Base-by-base conservation (phyloP, 257 asterid genomes). In the Lavandula angustifolia region DNA sequence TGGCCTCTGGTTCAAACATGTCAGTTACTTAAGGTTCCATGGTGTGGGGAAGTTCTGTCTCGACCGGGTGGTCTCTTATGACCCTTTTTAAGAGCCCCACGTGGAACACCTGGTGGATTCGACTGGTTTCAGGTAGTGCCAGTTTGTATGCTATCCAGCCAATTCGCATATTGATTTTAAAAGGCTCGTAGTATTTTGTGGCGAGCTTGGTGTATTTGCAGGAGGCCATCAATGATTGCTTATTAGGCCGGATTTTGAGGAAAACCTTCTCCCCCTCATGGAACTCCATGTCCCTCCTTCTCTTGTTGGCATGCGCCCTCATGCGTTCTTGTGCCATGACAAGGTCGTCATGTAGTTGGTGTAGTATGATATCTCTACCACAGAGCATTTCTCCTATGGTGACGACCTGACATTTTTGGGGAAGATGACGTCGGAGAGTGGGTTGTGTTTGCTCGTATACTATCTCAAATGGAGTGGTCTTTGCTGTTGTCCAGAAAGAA, bases 361-460 rank as follows among this genome's bases (percentile, higher is more conserved):
- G n/a, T 7, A 62, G 12, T 33, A 62, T 22, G 3, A 0, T 57
- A 46, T 62, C 68, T 2, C 68, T 27, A 31, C 41, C 5, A 0
- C 55, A 31, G 22, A 62, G 18, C 1, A 32, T 31, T 0, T 46
- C 59, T 11, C 27, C 22, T 32, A 67, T 49, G 0, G 44, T 51
- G 9, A 49, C 63, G 0, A 67, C 51, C 35, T 34, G 13, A 11
- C 58, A 53, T 32, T 67, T 51, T 3, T n/a, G 29, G 12, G 56
- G 56, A 0, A 62, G 5, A 29, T 44, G 46, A 0, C 42, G 52
- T 1, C 41, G 50, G 5, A 52, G 10, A 8, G 31, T 5, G 1
- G 71, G 63, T n/a, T 63, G 54, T 0, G 54, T 12, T 6, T 66
- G 34, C 0, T 58, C 66, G 5, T 55, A 44, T 7, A 67, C 66